Conservation (phyloP, 2,329 filamentous ascomycete species). For the Amauroascus niger region DNA sequence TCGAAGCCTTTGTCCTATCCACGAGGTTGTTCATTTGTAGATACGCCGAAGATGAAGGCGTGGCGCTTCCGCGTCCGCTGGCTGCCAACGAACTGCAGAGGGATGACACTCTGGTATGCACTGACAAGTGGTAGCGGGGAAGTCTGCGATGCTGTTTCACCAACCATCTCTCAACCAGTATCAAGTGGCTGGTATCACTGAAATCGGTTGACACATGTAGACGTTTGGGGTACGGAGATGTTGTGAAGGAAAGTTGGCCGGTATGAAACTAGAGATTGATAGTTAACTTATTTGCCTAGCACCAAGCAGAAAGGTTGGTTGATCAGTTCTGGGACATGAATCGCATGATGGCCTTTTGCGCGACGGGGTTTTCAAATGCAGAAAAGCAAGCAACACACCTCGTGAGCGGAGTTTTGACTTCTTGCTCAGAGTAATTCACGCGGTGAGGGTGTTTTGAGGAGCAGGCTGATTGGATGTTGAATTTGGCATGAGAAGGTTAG, state of each 20-base stretch:
- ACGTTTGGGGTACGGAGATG: not conserved
- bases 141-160: not conserved
- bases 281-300: not conserved
- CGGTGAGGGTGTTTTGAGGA: not conserved
- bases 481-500: not conserved
- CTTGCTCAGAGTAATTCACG: not conserved
- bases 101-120: not conserved
- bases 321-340: too few relatives aligned
- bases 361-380: not conserved
- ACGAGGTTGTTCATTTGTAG: not conserved
- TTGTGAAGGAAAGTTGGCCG: not conserved
- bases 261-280: too few relatives aligned
- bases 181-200: not conserved
- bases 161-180: not conserved
- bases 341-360: not conserved
- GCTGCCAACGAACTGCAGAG: not conserved
- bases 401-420: not conserved
- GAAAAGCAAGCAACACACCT: not conserved
- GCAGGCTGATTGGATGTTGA: not conserved
- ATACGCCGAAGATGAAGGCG: too few relatives aligned
- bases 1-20: not conserved
- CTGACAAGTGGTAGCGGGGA: not conserved
- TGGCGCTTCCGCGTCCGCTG: too few relatives aligned
- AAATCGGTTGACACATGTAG: not conserved
- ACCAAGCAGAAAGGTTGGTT: too few relatives aligned